Conservation (phyloP, 1,284 basidiomycete genomes). For the Coriolopsis trogii region DNA sequence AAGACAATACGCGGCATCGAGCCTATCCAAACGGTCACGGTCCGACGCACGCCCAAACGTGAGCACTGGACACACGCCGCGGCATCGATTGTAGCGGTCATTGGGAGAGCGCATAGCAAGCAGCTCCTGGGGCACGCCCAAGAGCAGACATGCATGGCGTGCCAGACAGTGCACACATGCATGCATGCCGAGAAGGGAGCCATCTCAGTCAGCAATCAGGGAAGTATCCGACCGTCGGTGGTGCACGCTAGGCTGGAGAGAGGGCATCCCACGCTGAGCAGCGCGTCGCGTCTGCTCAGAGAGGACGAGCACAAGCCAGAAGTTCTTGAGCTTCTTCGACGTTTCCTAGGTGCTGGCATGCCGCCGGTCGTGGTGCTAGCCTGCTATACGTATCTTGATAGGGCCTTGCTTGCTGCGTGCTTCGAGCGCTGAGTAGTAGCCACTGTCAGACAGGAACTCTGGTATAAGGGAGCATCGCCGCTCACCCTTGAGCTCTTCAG, state of each 20-base stretch:
- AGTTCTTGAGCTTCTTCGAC: conserved; percentile 22
- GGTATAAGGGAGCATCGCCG: conserved; percentile 3
- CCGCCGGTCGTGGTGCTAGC: conserved; percentile 36
- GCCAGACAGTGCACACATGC: too few relatives aligned
- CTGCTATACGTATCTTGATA: conserved; percentile 74
- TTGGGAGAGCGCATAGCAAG: too few relatives aligned
- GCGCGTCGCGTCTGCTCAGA: conserved; percentile 14
- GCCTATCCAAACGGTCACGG: too few relatives aligned
- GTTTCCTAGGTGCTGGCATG: conserved; percentile 1
- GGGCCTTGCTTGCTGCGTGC: conserved; percentile 62
- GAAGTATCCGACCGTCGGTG: conserved; percentile 20
- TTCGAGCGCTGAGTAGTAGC: conserved; percentile 59
- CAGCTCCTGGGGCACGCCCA: too few relatives aligned
- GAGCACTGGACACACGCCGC: too few relatives aligned
- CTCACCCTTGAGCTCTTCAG: conserved; percentile 74
- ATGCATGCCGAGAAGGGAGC: conserved; percentile 24
- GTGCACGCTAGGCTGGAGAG: conserved; percentile 17
- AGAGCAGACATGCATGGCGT: too few relatives aligned
- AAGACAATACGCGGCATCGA: too few relatives aligned
- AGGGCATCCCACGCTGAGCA: conserved; percentile 9
- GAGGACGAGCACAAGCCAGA: conserved; percentile 24
- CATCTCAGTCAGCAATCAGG: conserved; percentile 26
- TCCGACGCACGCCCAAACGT: too few relatives aligned
- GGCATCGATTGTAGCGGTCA: too few relatives aligned
- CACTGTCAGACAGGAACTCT: conserved; percentile 6